Evolutionary conservation across 306 rosid genomes (phyloP).

Genomic region (Quercus cerris): DNA sequence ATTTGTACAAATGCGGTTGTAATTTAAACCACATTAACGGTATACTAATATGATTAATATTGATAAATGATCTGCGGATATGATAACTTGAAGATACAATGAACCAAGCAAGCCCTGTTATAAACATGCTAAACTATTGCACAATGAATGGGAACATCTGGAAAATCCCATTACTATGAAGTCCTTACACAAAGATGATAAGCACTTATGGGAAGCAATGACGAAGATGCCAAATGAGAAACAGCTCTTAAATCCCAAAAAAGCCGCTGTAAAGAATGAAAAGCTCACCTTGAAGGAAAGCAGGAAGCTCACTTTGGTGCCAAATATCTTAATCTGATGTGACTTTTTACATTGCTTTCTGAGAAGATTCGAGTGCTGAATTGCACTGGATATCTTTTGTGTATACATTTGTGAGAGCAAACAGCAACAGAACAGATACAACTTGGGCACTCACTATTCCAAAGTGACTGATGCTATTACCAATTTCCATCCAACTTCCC

Average conservation of each 20-base stretch:
- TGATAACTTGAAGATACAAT: background rate
- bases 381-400: constrained; percentile 60
- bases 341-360: constrained; percentile 55
- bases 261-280: background rate
- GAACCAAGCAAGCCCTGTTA: background rate
- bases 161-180: constrained; percentile 18
- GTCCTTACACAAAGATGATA: background rate
- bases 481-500: constrained; percentile 98
- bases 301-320: constrained; percentile 6
- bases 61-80: too few species aligned
- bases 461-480: constrained; percentile 87
- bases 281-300: constrained; percentile 8
- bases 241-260: constrained; percentile 14
- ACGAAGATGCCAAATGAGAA: background rate
- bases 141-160: constrained; percentile 10
- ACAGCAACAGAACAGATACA: constrained; percentile 74
- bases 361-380: constrained; percentile 39
- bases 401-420: constrained; percentile 73
- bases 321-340: constrained; percentile 5
- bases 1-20: too few species aligned
- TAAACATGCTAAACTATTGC: constrained; percentile 13
- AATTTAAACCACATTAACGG: too few species aligned
- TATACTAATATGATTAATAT: too few species aligned
- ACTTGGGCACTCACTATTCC: constrained; percentile 94
- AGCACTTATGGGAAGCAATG: background rate